Evolutionary conservation across 306 rosid species (phyloP).

Genomic region (Morella rubra): DNA sequence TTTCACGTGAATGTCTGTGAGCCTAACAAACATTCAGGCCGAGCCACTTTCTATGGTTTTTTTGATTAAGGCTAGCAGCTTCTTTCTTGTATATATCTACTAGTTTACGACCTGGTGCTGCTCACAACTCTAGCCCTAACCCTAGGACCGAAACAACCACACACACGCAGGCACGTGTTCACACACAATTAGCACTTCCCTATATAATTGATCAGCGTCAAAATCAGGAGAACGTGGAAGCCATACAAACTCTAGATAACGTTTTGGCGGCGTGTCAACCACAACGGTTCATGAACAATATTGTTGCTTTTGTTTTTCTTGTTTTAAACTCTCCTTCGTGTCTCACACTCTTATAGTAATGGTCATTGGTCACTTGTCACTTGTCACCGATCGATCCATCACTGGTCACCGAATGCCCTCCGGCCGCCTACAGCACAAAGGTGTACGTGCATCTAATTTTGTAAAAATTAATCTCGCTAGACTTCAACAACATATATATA

Average conservation of each 20-base stretch:
- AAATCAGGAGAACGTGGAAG: slow-evolving; percentile 30
- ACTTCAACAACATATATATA: too few relatives aligned
- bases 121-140: not conserved
- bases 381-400: too few relatives aligned
- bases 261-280: slow-evolving; percentile 11
- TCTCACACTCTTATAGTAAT: not conserved
- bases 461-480: too few relatives aligned
- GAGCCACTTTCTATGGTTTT: slow-evolving; percentile 6
- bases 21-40: slow-evolving; percentile 40
- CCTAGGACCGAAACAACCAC: too few relatives aligned
- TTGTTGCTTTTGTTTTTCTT: not conserved
- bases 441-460: too few relatives aligned
- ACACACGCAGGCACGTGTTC: not conserved
- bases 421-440: too few relatives aligned
- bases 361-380: too few relatives aligned
- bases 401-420: too few relatives aligned
- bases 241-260: slow-evolving; percentile 10
- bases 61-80: not conserved
- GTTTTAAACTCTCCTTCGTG: not conserved
- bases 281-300: not conserved
- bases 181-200: not conserved
- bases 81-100: too few relatives aligned
- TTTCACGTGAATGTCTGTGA: slow-evolving; percentile 53
- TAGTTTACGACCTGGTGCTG: not conserved
- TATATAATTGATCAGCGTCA: not conserved